Evolutionary conservation across 2,329 filamentous ascomycete genomes (phyloP).

Genomic region (Penicillium frequentans): DNA sequence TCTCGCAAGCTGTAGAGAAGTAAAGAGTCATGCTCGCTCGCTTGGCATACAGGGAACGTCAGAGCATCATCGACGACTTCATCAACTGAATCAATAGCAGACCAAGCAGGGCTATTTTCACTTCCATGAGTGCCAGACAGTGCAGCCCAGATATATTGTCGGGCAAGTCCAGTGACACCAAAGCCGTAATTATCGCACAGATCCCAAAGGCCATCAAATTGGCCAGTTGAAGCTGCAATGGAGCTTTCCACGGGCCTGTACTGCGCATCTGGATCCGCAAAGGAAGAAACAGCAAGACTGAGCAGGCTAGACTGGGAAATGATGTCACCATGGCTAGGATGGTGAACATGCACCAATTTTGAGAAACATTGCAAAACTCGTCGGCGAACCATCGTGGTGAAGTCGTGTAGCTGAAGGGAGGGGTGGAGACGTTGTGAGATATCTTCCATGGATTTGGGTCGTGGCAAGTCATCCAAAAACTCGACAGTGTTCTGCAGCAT

Average conservation of each 20-base stretch:
- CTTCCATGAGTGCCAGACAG: conserved; percentile 69
- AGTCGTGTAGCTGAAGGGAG: conserved; percentile 82
- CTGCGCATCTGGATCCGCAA: conserved; percentile 83
- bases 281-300: conserved; percentile 83
- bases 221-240: conserved; percentile 85
- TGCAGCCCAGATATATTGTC: conserved; percentile 70
- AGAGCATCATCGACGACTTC: conserved; percentile 46
- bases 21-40: conserved; percentile 86
- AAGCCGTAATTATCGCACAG: conserved; percentile 92
- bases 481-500: conserved; percentile 95
- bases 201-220: conserved; percentile 94
- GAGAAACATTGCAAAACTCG: conserved; percentile 94
- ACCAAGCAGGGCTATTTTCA: conserved; percentile 51
- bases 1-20: conserved; percentile 65
- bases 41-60: conserved; percentile 69
- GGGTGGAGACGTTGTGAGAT: conserved; percentile 79
- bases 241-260: conserved; percentile 79
- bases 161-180: conserved; percentile 82
- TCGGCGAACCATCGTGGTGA: conserved; percentile 89
- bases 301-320: conserved; percentile 89
- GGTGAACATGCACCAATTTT: conserved; percentile 84
- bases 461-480: conserved; percentile 81
- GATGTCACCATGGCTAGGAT: conserved; percentile 78
- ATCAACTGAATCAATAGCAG: conserved; percentile 39
- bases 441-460: conserved; percentile 83